phyloP scores from a whole-genome alignment of 352 stramenopile species.

The Nothophytophthora sp. region DNA sequence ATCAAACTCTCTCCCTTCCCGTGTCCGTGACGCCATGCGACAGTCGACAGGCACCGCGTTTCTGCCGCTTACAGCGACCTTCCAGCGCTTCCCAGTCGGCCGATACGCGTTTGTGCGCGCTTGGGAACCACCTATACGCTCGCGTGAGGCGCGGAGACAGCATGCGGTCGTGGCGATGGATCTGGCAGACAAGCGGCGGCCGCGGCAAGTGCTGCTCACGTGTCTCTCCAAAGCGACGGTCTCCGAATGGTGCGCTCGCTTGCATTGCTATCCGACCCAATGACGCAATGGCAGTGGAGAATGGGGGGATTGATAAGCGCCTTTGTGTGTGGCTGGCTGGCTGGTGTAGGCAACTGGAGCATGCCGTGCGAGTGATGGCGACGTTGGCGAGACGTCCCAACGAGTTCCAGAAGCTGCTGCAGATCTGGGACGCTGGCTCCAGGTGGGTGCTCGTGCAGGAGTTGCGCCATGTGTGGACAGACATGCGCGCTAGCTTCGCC shows the following conservation, averaged over 20 bases:
- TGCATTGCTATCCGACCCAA: too few relatives aligned
- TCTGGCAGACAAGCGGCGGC: conserved; percentile 14
- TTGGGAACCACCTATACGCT: conserved; percentile 13
- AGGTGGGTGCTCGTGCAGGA: conserved; percentile 65
- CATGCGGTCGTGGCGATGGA: conserved; percentile 29
- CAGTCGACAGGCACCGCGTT: neutral
- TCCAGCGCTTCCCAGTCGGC: conserved; percentile 26
- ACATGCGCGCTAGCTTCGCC: conserved; percentile 25
- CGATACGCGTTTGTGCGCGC: conserved; percentile 24
- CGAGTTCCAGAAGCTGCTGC: conserved; percentile 48
- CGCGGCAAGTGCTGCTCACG: conserved; percentile 38
- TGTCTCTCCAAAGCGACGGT: conserved; percentile 37
- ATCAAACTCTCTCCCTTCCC: too few relatives aligned
- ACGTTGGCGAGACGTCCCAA: conserved; percentile 28
- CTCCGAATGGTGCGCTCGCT: conserved; percentile 35
- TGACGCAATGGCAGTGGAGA: too few relatives aligned
- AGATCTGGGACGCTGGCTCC: conserved; percentile 50
- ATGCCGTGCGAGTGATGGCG: conserved; percentile 35
- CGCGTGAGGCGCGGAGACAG: conserved; percentile 7
- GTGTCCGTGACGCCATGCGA: neutral
- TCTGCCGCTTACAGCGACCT: conserved; percentile 6
- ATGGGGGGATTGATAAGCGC: too few relatives aligned
- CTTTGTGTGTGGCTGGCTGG: neutral
- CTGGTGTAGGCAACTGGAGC: conserved; percentile 39
- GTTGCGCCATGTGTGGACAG: conserved; percentile 31